phyloP scores from a whole-genome alignment of 495 filamentous ascomycete genomes.

The Darksidea phi region DNA sequence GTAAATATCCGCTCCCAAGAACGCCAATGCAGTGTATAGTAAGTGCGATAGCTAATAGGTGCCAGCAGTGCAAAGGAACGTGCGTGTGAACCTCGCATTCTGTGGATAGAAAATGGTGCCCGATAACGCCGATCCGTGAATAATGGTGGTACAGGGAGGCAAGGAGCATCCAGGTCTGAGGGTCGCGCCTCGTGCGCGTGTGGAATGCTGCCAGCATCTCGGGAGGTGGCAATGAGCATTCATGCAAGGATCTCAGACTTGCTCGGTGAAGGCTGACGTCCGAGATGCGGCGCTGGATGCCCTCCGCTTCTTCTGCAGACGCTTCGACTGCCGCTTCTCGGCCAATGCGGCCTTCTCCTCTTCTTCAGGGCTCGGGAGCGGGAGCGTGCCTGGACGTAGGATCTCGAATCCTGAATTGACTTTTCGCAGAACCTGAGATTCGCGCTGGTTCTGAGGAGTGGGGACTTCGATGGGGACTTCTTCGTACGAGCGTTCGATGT shows the following conservation, averaged over 20 bases:
- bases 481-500: constrained; percentile 7
- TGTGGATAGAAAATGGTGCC: neutral
- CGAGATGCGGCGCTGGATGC: constrained; percentile 13
- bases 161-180: constrained; percentile 7
- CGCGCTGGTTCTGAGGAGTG: constrained; percentile 41
- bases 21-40: too few relatives aligned
- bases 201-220: neutral
- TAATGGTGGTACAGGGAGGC: constrained; percentile 4
- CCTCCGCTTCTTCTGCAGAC: constrained; percentile 35
- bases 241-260: constrained; percentile 19
- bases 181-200: constrained; percentile 20
- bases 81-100: neutral
- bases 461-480: constrained; percentile 10
- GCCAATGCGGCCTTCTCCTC: constrained; percentile 14
- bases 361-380: constrained; percentile 17
- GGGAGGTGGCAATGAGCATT: neutral
- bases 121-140: constrained; percentile 14
- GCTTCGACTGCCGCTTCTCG: constrained; percentile 42
- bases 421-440: constrained; percentile 53
- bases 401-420: constrained; percentile 65
- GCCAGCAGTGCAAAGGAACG: constrained; percentile 1
- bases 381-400: constrained; percentile 54
- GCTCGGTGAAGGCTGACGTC: constrained; percentile 28
- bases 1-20: too few relatives aligned
- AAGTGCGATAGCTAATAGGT: too few relatives aligned